Evolutionary conservation across 305 asterid species (phyloP), one percentile per base, ranked within the genome.

Genomic region (Nicotiana rustica): DNA sequence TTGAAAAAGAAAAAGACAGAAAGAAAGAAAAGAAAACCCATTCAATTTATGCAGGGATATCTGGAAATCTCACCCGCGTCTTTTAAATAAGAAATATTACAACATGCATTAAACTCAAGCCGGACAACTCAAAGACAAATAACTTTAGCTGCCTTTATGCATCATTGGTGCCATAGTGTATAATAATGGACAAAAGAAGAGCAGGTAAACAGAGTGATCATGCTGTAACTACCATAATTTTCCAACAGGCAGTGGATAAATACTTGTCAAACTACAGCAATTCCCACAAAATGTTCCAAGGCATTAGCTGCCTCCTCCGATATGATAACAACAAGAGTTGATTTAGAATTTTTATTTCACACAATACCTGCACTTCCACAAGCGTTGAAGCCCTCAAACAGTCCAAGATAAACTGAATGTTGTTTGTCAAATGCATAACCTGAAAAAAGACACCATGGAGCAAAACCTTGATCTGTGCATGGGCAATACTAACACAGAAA

Each of bases 331-430:
- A 36, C 35, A 67, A 44, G 33, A 83, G 38, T 49, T 17, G 31
- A 52, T 71, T 70, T 31, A 36, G 19, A 70, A 64, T 67, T 78
- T 55, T 61, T 31, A 35, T 77, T 69, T 14, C 55, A 83, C 57
- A 73, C 18, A 81, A 81, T 88, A 92, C 98, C 95, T 94, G 93
- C 21, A 93, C 86, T 92, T 94, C 97, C 79, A 94, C 95, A 55
- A 91, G 83, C 8, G 83, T 19, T 33, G 98, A 93, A 82, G 83
- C 78, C 85, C 88, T 89, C 87, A 94, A 73, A 35, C 95, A 88
- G 77, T 94, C 97, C 91, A 93, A 80, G 86, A 94, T 93, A 80
- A 90, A 60, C 77, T 89, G 88, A 65, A 93, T 82, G 76, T 93
- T 93, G 33, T 83, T 79, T 2, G 97, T 91, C 87, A 94, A 70